Base-by-base conservation (phyloP, 2,329 filamentous ascomycete species). In the Pyrenochaeta sp. region DNA sequence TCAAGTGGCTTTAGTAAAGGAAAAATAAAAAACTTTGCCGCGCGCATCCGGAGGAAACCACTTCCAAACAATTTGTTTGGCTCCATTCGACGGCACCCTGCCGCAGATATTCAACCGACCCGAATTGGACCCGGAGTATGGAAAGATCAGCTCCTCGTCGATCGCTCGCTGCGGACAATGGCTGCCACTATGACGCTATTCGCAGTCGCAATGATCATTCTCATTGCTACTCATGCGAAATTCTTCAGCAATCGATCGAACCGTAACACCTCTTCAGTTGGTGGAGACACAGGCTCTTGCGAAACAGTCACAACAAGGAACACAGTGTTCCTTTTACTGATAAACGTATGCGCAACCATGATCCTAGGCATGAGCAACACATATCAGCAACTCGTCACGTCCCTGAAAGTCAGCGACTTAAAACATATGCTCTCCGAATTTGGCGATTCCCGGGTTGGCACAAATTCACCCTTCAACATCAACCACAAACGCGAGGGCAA, bases 391-490 rank as follows among this genome's bases (percentile, higher is more conserved):
- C 41, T 67, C 10, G 43, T 67, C 8, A 67, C 64, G 2, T 57
- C 60, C 0, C 35, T 67, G 14, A 61, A 55, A 10, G 48, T 60
- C 3, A 45, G 47, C 13, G 63, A 67, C 35, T 19, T 67, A 13
- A 61, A 59, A 27, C 38, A 55, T 26, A 52, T 56, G 24, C 49
- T 68, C 1, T 48, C 51, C 27, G 65, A 63, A 29, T 65, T 55
- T 31, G 65, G 63, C 9, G 63, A 67, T 37, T 62, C 60, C 11
- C 53, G 59, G 41, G 59, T 67, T 8, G 63, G 63, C 4, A 68
- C 63, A n/a, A 65, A 67, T 35, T 64, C 58, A 9, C 65, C 65
- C 0, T 65, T 65, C 48, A 61, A 51, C 20, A 68, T 67, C 39
- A 64, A 63, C 8, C 60, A 60, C 28, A 67, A 67, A 30, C 28